Evolutionary conservation across 73 alveolate genomes (phyloP).

Genomic region (Urostyla sp.): DNA sequence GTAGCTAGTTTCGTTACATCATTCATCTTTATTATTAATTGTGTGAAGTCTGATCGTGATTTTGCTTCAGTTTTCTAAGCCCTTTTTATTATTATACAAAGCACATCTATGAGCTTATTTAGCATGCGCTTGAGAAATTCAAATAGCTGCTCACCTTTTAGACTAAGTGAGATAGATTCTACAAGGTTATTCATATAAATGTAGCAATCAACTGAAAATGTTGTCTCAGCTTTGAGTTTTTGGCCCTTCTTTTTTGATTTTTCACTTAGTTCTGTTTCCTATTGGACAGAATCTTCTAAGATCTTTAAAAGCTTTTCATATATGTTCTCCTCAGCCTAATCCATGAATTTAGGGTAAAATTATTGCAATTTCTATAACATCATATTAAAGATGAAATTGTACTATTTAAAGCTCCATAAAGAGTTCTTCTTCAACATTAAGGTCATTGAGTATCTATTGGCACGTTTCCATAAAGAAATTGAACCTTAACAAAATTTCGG

Average conservation of each 20-base stretch:
- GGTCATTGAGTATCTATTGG: constrained; percentile 12
- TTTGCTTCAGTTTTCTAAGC: constrained; percentile 30
- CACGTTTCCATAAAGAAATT: constrained; percentile 24
- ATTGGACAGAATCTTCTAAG: constrained; percentile 5
- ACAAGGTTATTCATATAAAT: constrained; percentile 22
- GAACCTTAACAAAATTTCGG: constrained; percentile 3
- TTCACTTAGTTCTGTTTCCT: constrained; percentile 18
- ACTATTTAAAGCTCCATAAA: constrained; percentile 30
- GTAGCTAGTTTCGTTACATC: constrained; percentile 29
- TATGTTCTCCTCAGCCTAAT: constrained; percentile 45
- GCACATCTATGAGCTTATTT: constrained; percentile 17
- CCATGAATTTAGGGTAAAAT: constrained; percentile 50
- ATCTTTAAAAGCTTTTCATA: constrained; percentile 16
- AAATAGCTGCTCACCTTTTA: constrained; percentile 43
- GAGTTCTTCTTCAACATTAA: constrained; percentile 23
- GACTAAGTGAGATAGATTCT: constrained; percentile 7
- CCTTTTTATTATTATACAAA: constrained; percentile 13
- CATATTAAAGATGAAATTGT: neutral
- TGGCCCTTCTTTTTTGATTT: neutral
- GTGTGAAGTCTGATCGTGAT: neutral
- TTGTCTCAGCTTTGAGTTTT: constrained; percentile 32
- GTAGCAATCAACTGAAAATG: constrained; percentile 18
- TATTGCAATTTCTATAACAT: constrained; percentile 41
- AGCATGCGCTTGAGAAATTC: constrained; percentile 50
- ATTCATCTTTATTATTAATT: constrained; percentile 18